These are phyloP conservation scores for Mycena amicta DNA, from an alignment of 768 basidiomycete genomes.

Conservation along the genomic window DNA sequence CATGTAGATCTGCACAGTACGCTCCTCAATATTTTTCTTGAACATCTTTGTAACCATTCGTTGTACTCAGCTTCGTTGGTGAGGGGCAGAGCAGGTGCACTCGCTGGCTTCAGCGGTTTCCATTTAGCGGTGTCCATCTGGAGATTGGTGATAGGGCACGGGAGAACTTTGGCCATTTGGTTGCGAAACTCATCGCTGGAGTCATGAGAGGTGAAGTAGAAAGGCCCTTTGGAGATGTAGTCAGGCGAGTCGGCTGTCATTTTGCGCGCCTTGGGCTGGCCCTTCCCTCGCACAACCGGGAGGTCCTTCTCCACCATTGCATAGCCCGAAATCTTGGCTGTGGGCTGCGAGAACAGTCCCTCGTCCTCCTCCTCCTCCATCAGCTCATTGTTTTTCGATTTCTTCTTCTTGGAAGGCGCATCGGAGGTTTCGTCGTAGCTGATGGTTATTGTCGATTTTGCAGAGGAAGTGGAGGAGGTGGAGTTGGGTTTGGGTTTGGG, in stretches of 20 bases:
- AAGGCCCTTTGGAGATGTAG: not conserved
- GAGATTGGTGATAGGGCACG: not conserved
- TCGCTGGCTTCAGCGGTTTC: not conserved
- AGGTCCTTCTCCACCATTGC: not conserved
- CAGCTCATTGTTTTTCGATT: not conserved
- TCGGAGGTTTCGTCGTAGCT: not conserved
- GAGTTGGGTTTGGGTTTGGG: not conserved
- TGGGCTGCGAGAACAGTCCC: not conserved
- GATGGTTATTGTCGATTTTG: not conserved
- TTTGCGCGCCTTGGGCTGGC: not conserved
- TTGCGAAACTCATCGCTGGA: not conserved
- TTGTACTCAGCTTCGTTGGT: not conserved
- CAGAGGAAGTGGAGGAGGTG: not conserved
- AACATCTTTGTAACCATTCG: not conserved
- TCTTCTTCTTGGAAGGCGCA: not conserved
- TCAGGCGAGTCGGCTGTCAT: not conserved
- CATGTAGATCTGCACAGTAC: not conserved
- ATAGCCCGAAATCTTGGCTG: not conserved
- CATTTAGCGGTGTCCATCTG: not conserved
- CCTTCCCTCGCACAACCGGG: not conserved
- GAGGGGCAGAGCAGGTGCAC: not conserved
- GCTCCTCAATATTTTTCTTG: not conserved
- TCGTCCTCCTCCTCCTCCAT: not conserved
- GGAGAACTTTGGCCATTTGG: not conserved
- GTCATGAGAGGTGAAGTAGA: not conserved